phyloP scores from a whole-genome alignment of 2,329 filamentous ascomycete species.

The Colletotrichum shisoi region DNA sequence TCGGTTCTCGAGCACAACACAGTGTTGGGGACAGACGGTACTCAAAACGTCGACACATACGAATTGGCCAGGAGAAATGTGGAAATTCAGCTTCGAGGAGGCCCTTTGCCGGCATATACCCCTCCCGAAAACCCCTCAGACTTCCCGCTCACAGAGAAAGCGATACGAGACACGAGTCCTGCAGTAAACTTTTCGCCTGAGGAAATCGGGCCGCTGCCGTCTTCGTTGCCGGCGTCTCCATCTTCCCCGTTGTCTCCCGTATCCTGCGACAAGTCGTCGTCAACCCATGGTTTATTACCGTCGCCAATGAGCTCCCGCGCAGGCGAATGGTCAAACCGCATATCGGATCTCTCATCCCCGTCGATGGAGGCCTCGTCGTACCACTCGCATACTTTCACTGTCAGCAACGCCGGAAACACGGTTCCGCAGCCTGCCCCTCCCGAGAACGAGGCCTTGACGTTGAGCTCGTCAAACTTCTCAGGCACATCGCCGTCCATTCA shows the following conservation, averaged over 20 bases:
- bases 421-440: conserved; percentile 32
- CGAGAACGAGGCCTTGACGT: conserved; percentile 43
- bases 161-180: conserved; percentile 47
- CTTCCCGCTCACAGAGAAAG: conserved; percentile 46
- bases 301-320: conserved; percentile 59
- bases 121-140: conserved; percentile 49
- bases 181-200: conserved; percentile 48
- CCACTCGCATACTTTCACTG: conserved; percentile 42
- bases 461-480: conserved; percentile 46
- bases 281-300: conserved; percentile 54
- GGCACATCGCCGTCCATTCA: conserved; percentile 42
- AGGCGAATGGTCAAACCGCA: conserved; percentile 53
- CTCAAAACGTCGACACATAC: conserved; percentile 56
- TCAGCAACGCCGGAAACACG: conserved; percentile 39
- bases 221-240: conserved; percentile 41
- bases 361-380: conserved; percentile 43
- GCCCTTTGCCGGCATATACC: conserved; percentile 59
- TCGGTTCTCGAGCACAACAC: conserved; percentile 52
- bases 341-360: conserved; percentile 54
- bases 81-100: conserved; percentile 60
- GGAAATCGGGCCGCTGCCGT: conserved; percentile 43
- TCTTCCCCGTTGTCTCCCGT: conserved; percentile 45
- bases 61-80: conserved; percentile 61
- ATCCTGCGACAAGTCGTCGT: conserved; percentile 49
- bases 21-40: conserved; percentile 53